Evolutionary conservation across 1,284 basidiomycete species (phyloP), one percentile per base, ranked within the genome.

Genomic region (Cutaneotrichosporon arboriforme): DNA sequence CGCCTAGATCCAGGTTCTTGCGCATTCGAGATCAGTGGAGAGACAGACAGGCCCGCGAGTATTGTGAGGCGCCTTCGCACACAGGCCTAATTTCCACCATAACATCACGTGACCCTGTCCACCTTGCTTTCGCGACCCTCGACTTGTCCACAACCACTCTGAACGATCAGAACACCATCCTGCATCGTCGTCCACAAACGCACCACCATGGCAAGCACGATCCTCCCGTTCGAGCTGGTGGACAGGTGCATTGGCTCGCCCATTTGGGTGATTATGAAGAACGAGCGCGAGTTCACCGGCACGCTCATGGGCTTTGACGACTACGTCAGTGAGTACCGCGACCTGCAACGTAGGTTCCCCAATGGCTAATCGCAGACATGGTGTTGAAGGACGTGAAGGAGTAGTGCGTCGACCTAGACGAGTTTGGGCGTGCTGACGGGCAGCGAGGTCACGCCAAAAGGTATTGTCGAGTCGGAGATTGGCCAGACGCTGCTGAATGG

Each of bases 231-330:
- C 57, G 77, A 97, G 74, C 80, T 97, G 42, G 91, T 97, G 67
- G 92, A 97, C 75, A 82, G 87, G 71, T 96, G 92, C 70, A 96
- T 94, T 70, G 92, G 92, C 54, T 91, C 88, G 35, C 82, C 84
- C 50, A 92, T 97, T 70, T 93, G 90, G 89, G 92, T 97, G 63
- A 84, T 97, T 73, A 94, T 93, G 88, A 96, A 96, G 79, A 86
- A 83, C 60, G 90, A 97, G 60, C 85, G 90, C 50, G 92, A 97
- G 77, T 96, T 96, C 76, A 89, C 87, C 15, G 94, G 94, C n/a
- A 97, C 85, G 3, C 78, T 98, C 45, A 81, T 94, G 40, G 94
- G 96, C 3, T 98, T 98, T 68, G 96, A 98, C 74, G 94, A 98
- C 77, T 98, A 94, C 74, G 94, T 98, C 74, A 98, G 94, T 97